phyloP scores from a whole-genome alignment of 192 early-diverging fungal genomes.

The Linnemannia elongata region DNA sequence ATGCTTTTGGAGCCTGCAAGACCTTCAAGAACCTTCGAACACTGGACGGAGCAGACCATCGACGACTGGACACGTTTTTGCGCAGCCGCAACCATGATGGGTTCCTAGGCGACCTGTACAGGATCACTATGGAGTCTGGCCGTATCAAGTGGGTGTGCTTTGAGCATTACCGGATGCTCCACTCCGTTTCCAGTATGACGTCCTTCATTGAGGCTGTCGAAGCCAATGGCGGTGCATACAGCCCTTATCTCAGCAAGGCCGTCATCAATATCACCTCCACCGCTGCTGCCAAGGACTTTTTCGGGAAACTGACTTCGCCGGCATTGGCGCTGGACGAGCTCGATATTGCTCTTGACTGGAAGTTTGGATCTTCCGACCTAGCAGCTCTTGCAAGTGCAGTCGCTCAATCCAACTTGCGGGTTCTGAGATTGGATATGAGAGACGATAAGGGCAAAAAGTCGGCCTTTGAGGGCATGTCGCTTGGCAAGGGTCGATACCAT shows the following conservation, averaged over 20 bases:
- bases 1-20: neutral
- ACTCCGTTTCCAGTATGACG: constrained; percentile 3
- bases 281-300: constrained; percentile 10
- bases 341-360: constrained; percentile 9
- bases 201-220: constrained; percentile 9
- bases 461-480: neutral
- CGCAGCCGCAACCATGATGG: constrained; percentile 17
- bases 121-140: constrained; percentile 16
- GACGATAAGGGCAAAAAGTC: neutral
- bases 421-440: constrained; percentile 9
- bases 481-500: constrained; percentile 25
- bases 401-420: constrained; percentile 8
- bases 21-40: constrained; percentile 12
- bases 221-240: constrained; percentile 3
- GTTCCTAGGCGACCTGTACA: constrained; percentile 35
- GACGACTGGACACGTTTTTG: constrained; percentile 20
- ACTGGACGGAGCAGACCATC: constrained; percentile 28
- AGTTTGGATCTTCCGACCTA: constrained; percentile 15
- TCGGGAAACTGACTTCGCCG: neutral
- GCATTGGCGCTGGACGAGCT: constrained; percentile 21
- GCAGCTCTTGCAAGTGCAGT: neutral
- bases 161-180: constrained; percentile 26
- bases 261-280: constrained; percentile 2
- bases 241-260: constrained; percentile 15
- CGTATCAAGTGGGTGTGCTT: constrained; percentile 50